Evolutionary conservation across 1,284 basidiomycete genomes (phyloP).

Genomic region (Pyrrhoderma lamaoense): DNA sequence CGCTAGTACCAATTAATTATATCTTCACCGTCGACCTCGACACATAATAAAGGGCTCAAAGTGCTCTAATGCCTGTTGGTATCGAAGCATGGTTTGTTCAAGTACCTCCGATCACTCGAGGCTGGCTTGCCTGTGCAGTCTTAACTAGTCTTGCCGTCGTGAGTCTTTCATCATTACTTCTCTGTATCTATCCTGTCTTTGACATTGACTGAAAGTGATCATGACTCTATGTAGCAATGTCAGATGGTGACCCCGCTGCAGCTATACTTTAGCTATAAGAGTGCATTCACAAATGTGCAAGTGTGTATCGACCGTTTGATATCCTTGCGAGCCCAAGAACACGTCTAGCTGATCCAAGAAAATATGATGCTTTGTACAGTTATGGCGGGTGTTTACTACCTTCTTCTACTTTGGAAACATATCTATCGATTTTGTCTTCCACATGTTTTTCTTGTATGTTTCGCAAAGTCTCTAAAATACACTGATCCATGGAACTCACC

Average conservation of each 20-base stretch:
- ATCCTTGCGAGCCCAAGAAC: no score
- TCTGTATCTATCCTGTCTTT: not conserved
- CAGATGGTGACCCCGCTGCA: slow-evolving; percentile 84
- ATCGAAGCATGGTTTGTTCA: slow-evolving; percentile 81
- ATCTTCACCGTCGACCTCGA: no score
- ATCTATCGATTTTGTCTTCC: slow-evolving; percentile 92
- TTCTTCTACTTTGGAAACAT: slow-evolving; percentile 96
- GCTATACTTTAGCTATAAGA: slow-evolving; percentile 86
- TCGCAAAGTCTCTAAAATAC: no score
- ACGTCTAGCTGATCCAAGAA: no score
- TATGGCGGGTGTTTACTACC: slow-evolving; percentile 84
- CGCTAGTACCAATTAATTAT: no score
- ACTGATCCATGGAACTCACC: not conserved
- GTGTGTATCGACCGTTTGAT: slow-evolving; percentile 32
- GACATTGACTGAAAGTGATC: not conserved
- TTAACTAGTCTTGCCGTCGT: slow-evolving; percentile 81
- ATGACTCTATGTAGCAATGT: slow-evolving; percentile 62
- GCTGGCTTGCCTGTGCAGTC: slow-evolving; percentile 74
- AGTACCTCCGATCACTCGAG: slow-evolving; percentile 83
- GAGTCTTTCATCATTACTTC: slow-evolving; percentile 28
- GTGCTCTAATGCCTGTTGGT: slow-evolving; percentile 79
- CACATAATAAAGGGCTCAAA: no score
- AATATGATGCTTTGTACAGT: no score
- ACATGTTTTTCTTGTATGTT: slow-evolving; percentile 94
- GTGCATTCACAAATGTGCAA: slow-evolving; percentile 76